Percentiles rank a stretch among this genome's conserved stretches.
Conservation (phyloP, 177 flowering plant species). For the Vitis hybrid region DNA sequence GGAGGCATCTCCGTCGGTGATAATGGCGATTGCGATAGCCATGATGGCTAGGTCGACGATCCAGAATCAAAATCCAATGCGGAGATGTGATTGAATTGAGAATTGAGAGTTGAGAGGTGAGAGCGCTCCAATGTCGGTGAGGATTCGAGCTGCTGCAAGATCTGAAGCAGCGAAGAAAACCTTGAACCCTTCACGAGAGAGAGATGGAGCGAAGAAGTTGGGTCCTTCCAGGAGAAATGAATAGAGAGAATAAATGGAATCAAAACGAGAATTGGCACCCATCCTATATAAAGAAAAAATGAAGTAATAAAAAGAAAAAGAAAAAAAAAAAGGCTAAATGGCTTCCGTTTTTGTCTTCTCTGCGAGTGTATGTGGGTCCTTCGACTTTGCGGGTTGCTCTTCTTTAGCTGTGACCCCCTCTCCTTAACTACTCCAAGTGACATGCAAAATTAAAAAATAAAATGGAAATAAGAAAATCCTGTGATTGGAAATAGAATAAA, state of each 20-base stretch:
- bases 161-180: slow-evolving; percentile 32
- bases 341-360: too few species aligned
- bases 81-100: slow-evolving; percentile 8
- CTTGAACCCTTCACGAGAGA: slow-evolving; percentile 3
- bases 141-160: slow-evolving; percentile 31
- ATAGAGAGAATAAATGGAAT: background rate
- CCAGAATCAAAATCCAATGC: slow-evolving; percentile 22
- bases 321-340: background rate
- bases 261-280: background rate
- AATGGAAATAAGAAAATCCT: too few species aligned
- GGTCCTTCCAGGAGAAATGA: background rate
- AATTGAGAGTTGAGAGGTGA: background rate
- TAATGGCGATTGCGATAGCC: slow-evolving; percentile 98
- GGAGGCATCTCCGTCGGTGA: slow-evolving; percentile 25
- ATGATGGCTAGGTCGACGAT: slow-evolving; percentile 53
- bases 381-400: too few species aligned
- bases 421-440: too few species aligned
- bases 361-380: too few species aligned
- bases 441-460: too few species aligned
- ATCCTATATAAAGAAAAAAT: slow-evolving; percentile 1
- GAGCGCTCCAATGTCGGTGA: background rate
- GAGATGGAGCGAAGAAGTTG: slow-evolving; percentile 13
- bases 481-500: too few species aligned
- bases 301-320: background rate
- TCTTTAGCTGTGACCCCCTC: too few species aligned